phyloP scores from a whole-genome alignment of 192 early-diverging fungal species.

The Coemansia sp. region DNA sequence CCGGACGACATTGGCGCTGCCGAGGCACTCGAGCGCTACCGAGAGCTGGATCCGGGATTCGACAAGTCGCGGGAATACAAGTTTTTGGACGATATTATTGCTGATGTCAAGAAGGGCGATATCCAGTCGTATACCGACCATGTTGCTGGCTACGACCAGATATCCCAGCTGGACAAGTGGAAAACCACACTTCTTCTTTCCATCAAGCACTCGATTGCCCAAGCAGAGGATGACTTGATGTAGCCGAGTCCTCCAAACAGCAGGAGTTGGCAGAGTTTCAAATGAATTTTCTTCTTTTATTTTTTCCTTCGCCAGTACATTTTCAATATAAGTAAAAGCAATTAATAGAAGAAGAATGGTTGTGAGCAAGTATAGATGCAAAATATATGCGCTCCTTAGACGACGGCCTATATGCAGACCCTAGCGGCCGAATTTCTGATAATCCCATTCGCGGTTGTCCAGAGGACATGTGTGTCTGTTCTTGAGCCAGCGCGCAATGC shows the following conservation, averaged over 20 bases:
- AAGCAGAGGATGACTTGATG: slow-evolving; percentile 62
- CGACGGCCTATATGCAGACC: not conserved
- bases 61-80: slow-evolving; percentile 78
- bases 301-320: not conserved
- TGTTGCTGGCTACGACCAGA: slow-evolving; percentile 79
- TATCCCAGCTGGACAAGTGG: slow-evolving; percentile 95
- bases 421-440: slow-evolving; percentile 78
- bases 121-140: slow-evolving; percentile 79
- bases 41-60: slow-evolving; percentile 87
- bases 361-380: not conserved
- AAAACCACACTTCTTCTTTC: slow-evolving; percentile 88
- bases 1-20: slow-evolving; percentile 74
- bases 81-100: slow-evolving; percentile 71
- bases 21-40: slow-evolving; percentile 80
- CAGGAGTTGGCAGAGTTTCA: not conserved
- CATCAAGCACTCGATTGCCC: slow-evolving; percentile 81
- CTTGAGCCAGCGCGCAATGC: slow-evolving; percentile 97
- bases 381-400: not conserved
- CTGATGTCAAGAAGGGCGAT: slow-evolving; percentile 75
- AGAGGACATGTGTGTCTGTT: slow-evolving; percentile 94
- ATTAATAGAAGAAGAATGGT: not conserved
- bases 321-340: not conserved
- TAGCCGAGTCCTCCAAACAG: slow-evolving; percentile 18
- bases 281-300: no score
- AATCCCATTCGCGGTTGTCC: slow-evolving; percentile 98